Evolutionary conservation across 208 protist genomes (phyloP).

Genomic region (Leishmania gerbilli): DNA sequence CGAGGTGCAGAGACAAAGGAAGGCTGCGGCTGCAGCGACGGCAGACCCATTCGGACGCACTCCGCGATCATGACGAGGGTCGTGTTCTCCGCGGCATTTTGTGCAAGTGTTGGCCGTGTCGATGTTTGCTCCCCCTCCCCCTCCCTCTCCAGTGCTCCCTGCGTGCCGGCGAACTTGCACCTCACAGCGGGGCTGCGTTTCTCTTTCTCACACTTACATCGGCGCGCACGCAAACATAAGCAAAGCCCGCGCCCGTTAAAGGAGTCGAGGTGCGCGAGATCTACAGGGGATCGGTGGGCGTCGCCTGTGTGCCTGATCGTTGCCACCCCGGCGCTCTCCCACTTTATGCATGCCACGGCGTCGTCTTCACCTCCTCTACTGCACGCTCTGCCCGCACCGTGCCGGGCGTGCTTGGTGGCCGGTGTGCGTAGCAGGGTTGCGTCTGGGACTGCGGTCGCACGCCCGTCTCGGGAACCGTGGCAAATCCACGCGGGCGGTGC

Average conservation of each 20-base stretch:
- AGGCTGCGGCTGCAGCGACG: neutral
- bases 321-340: neutral
- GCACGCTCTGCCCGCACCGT: neutral
- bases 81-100: neutral
- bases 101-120: neutral
- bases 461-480: neutral
- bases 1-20: conserved; percentile 38
- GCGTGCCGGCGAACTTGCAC: neutral
- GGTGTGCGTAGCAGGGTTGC: neutral
- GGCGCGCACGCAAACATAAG: neutral
- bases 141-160: neutral
- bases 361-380: neutral
- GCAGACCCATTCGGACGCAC: conserved; percentile 16
- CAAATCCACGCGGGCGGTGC: neutral
- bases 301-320: neutral
- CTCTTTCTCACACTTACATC: neutral
- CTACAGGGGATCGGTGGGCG: neutral
- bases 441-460: neutral
- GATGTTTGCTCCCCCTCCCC: neutral
- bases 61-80: conserved; percentile 3
- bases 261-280: neutral
- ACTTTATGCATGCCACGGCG: neutral
- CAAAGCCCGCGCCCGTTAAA: neutral
- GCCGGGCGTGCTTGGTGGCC: neutral
- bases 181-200: neutral